phyloP scores from a whole-genome alignment of 345 rosid genomes.

The Anacardium occidentale region DNA sequence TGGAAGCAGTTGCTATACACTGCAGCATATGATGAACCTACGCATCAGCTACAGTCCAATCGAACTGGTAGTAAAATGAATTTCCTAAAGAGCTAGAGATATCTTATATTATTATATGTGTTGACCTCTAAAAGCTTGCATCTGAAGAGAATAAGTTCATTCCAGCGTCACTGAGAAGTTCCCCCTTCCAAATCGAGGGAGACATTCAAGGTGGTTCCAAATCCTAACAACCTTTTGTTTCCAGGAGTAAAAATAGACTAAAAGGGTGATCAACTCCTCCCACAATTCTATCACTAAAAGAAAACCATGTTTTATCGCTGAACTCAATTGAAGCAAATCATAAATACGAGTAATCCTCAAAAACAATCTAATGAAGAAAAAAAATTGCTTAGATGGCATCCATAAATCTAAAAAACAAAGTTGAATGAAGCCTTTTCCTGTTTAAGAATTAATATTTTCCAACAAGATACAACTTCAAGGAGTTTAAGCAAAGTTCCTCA shows the following conservation, averaged over 20 bases:
- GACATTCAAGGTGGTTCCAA: not conserved
- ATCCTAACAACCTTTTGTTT: not conserved
- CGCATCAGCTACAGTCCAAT: slow-evolving; percentile 7
- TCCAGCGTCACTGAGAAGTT: not conserved
- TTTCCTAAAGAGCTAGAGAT: not conserved
- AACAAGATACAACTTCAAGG: not conserved
- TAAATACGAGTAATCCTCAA: not conserved
- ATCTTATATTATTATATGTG: not conserved
- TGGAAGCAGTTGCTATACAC: not conserved
- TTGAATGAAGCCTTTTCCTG: not conserved
- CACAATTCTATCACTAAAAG: not conserved
- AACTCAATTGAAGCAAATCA: slow-evolving; percentile 1
- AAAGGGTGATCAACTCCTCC: not conserved
- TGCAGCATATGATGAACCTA: slow-evolving; percentile 7
- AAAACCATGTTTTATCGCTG: not conserved
- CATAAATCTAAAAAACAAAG: not conserved
- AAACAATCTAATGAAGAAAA: slow-evolving; percentile 1
- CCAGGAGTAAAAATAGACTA: not conserved
- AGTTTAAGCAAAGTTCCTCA: slow-evolving; percentile 37
- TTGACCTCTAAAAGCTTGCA: not conserved
- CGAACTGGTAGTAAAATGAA: not conserved
- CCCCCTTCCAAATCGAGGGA: not conserved
- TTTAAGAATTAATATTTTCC: not conserved
- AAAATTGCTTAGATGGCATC: not conserved
- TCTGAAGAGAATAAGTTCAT: not conserved